Evolutionary conservation across 2,329 filamentous ascomycete genomes (phyloP).

Genomic region (Colletotrichum sp.): DNA sequence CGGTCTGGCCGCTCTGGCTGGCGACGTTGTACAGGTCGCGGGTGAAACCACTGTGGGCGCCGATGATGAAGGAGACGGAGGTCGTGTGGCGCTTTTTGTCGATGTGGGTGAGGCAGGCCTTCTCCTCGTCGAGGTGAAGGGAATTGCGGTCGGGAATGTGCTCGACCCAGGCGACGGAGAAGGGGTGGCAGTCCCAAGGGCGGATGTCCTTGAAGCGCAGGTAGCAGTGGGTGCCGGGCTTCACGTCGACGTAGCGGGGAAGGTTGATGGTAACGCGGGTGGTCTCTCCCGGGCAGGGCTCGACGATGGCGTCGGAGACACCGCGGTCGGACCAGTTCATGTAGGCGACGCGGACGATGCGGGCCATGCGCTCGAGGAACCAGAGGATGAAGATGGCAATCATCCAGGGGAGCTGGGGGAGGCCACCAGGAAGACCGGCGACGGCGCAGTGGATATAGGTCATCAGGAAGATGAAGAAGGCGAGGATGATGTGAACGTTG

Average conservation of each 20-base stretch:
- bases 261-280: constrained; percentile 74
- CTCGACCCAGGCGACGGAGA: constrained; percentile 78
- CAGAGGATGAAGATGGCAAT: constrained; percentile 78
- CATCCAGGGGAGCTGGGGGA: constrained; percentile 78
- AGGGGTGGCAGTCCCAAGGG: constrained; percentile 77
- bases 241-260: constrained; percentile 68
- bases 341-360: constrained; percentile 68
- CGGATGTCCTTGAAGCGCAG: constrained; percentile 71
- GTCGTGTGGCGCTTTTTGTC: constrained; percentile 51
- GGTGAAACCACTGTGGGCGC: constrained; percentile 88
- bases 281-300: constrained; percentile 72
- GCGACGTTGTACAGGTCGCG: constrained; percentile 79
- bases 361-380: constrained; percentile 71
- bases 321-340: constrained; percentile 66
- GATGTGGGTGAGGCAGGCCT: constrained; percentile 38
- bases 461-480: constrained; percentile 68
- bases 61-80: constrained; percentile 80
- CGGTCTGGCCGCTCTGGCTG: constrained; percentile 51
- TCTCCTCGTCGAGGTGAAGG: constrained; percentile 37
- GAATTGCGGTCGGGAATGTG: constrained; percentile 48
- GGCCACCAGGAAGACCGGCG: constrained; percentile 65
- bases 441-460: constrained; percentile 81
- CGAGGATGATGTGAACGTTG: constrained; percentile 81
- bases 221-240: constrained; percentile 77
- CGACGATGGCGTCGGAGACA: constrained; percentile 68